phyloP scores from a whole-genome alignment of 2,329 filamentous ascomycete species.

The Fusarium chaquense region DNA sequence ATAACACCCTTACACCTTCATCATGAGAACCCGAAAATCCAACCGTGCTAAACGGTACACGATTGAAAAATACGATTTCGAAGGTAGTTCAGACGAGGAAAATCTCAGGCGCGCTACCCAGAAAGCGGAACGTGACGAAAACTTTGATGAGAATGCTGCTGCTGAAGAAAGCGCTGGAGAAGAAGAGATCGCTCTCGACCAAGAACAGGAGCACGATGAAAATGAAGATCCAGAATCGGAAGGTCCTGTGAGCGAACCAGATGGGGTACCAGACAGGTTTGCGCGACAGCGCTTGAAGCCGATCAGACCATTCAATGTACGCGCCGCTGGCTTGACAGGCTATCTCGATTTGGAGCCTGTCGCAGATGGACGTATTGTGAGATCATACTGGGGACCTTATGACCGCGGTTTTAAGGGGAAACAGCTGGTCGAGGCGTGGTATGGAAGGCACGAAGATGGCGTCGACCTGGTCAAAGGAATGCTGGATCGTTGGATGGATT shows the following conservation, averaged over 20 bases:
- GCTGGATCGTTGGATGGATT: slow-evolving; percentile 57
- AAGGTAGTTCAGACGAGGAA: slow-evolving; percentile 51
- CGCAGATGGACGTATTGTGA: slow-evolving; percentile 50
- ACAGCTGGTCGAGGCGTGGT: slow-evolving; percentile 56
- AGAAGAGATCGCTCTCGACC: slow-evolving; percentile 46
- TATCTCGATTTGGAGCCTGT: slow-evolving; percentile 53
- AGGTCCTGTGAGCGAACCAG: slow-evolving; percentile 40
- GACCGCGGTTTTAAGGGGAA: slow-evolving; percentile 51
- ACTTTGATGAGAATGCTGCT: slow-evolving; percentile 49
- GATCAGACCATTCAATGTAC: slow-evolving; percentile 42
- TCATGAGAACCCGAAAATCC: slow-evolving; percentile 55
- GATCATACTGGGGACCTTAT: slow-evolving; percentile 54
- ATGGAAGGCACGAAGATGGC: slow-evolving; percentile 54
- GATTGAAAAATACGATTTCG: slow-evolving; percentile 53
- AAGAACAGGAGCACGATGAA: slow-evolving; percentile 39
- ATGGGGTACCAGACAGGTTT: slow-evolving; percentile 49
- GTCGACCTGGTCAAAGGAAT: slow-evolving; percentile 54
- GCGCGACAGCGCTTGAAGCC: slow-evolving; percentile 45
- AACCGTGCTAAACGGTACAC: slow-evolving; percentile 54
- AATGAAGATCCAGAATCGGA: slow-evolving; percentile 50
- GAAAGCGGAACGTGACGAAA: slow-evolving; percentile 48
- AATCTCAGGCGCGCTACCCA: slow-evolving; percentile 35
- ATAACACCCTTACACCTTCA: slow-evolving; percentile 11
- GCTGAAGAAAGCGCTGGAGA: slow-evolving; percentile 52
- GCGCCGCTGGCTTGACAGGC: slow-evolving; percentile 37